These are phyloP conservation scores for Galerina marginata DNA, from an alignment of 768 basidiomycete species.

Conservation along the genomic window DNA sequence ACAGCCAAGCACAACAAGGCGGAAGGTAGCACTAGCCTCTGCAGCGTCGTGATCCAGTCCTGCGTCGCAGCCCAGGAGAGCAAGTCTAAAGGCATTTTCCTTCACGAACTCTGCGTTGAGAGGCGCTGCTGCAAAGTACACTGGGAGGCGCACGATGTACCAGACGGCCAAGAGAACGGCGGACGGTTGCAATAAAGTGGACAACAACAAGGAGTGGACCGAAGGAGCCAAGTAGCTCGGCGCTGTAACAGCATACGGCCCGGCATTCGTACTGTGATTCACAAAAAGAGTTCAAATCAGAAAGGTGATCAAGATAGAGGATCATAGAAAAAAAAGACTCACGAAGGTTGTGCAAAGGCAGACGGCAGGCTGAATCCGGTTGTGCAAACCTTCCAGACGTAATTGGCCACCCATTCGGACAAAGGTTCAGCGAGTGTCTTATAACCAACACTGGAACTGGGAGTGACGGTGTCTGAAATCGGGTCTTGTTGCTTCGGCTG, in stretches of 20 bases:
- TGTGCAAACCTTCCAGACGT: slow-evolving; percentile 84
- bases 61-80: slow-evolving; percentile 54
- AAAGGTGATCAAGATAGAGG: background rate
- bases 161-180: slow-evolving; percentile 79
- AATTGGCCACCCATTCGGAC: slow-evolving; percentile 79
- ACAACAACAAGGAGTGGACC: slow-evolving; percentile 75
- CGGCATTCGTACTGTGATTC: slow-evolving; percentile 33
- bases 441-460: slow-evolving; percentile 61
- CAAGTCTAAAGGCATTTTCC: slow-evolving; percentile 66
- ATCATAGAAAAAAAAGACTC: slow-evolving; percentile 35
- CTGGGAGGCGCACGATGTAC: slow-evolving; percentile 82
- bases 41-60: slow-evolving; percentile 52
- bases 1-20: slow-evolving; percentile 77
- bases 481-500: slow-evolving; percentile 45
- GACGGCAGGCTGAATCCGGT: slow-evolving; percentile 68
- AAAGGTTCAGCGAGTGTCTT: slow-evolving; percentile 78
- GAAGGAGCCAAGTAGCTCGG: slow-evolving; percentile 62
- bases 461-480: slow-evolving; percentile 49
- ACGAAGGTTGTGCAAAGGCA: slow-evolving; percentile 60
- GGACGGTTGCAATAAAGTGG: slow-evolving; percentile 82
- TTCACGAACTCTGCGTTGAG: slow-evolving; percentile 59
- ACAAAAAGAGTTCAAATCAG: background rate
- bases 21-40: slow-evolving; percentile 71
- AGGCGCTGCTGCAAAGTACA: slow-evolving; percentile 60
- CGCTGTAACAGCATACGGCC: slow-evolving; percentile 49